Evolutionary conservation across 139 green algal genomes (phyloP).

Genomic region (Chlamydomonas applanata): DNA sequence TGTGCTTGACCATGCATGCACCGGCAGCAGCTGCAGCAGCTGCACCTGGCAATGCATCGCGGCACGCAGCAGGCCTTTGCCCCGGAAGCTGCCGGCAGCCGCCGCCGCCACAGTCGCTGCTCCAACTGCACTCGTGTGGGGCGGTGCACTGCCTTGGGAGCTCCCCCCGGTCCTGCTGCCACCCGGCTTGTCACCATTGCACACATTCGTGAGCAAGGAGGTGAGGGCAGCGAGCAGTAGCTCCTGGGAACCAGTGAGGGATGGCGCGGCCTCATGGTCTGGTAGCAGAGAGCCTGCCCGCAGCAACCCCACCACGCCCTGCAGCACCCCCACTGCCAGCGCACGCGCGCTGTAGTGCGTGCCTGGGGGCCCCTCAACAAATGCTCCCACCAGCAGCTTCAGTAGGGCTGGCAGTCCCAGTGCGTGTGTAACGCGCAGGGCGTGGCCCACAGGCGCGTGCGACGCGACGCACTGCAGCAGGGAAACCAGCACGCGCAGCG

Average conservation of each 20-base stretch:
- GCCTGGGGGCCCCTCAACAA: slow-evolving; percentile 14
- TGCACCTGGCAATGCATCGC: slow-evolving; percentile 30
- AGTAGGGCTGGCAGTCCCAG: slow-evolving; percentile 17
- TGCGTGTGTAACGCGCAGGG: not conserved
- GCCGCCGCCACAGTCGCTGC: not conserved
- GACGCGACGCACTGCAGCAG: slow-evolving; percentile 16
- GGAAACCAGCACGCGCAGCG: slow-evolving; percentile 9
- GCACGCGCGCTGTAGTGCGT: slow-evolving; percentile 33
- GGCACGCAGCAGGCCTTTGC: slow-evolving; percentile 37
- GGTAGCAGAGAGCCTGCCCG: not conserved
- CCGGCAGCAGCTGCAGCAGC: slow-evolving; percentile 32
- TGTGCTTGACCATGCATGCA: slow-evolving; percentile 18
- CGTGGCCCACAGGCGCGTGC: not conserved
- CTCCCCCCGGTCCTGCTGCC: not conserved
- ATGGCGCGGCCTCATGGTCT: not conserved
- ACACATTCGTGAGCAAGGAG: slow-evolving; percentile 28
- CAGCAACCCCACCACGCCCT: slow-evolving; percentile 15
- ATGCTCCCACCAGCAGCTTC: slow-evolving; percentile 7
- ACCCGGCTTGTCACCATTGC: slow-evolving; percentile 13
- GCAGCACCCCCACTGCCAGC: slow-evolving; percentile 30
- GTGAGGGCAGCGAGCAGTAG: slow-evolving; percentile 23
- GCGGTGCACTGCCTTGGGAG: not conserved
- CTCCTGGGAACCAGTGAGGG: not conserved
- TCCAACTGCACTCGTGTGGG: not conserved
- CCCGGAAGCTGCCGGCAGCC: slow-evolving; percentile 33